Percentiles rank a stretch among this genome's conserved stretches.
Conservation (phyloP, 148 eudicot genomes). For the Persicaria tinctoria region DNA sequence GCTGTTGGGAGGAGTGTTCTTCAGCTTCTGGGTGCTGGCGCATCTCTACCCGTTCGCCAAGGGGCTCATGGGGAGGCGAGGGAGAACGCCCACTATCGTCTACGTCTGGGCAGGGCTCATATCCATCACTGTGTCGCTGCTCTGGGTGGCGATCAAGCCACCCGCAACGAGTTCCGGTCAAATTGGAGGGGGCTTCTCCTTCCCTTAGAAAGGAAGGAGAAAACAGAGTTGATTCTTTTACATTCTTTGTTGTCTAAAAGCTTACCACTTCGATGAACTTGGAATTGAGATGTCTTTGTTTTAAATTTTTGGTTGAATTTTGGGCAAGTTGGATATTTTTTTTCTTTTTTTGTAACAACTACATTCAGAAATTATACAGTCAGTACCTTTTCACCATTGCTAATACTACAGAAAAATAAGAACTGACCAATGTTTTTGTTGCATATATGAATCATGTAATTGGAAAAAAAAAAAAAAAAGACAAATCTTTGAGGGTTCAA, state of each 20-base stretch:
- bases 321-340: conserved; percentile 1
- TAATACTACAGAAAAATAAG: too few relatives aligned
- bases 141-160: conserved; percentile 18
- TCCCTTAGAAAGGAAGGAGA: conserved; percentile 30
- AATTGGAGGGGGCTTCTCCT: conserved; percentile 70
- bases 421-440: too few relatives aligned
- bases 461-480: background rate
- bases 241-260: background rate
- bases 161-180: conserved; percentile 3
- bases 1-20: conserved; percentile 14
- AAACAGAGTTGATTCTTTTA: background rate
- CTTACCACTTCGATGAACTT: background rate
- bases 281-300: conserved; percentile 2
- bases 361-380: conserved; percentile 10
- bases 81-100: conserved; percentile 14
- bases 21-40: conserved; percentile 17
- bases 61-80: conserved; percentile 14
- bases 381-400: conserved; percentile 1
- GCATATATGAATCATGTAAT: too few relatives aligned
- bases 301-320: background rate
- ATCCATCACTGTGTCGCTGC: conserved; percentile 12
- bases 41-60: conserved; percentile 16
- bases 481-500: background rate
- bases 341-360: background rate
- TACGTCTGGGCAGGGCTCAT: conserved; percentile 14